Percentiles rank a stretch among this genome's conserved stretches.
These are phyloP conservation scores for Encephalitozoon hellem DNA, from an alignment of 371 early-diverging fungal species.

Conservation along the genomic window DNA sequence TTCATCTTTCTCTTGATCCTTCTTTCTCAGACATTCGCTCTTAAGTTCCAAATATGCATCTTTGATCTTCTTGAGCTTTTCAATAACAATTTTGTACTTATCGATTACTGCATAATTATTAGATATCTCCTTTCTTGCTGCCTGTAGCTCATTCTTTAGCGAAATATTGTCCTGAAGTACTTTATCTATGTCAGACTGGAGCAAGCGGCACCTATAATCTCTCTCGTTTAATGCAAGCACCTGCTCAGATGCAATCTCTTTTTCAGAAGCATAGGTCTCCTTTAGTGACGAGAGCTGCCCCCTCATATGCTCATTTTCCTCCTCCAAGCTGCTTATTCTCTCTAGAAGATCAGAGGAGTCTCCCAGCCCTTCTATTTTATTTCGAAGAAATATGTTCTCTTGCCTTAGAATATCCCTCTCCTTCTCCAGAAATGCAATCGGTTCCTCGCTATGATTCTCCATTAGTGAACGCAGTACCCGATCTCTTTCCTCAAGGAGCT, in stretches of 20 bases:
- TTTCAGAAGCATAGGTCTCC: background rate
- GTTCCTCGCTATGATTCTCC: background rate
- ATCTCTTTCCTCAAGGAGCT: background rate
- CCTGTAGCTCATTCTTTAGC: background rate
- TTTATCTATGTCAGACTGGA: background rate
- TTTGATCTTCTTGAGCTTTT: slow-evolving; percentile 26
- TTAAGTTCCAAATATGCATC: slow-evolving; percentile 22
- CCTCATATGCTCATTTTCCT: background rate
- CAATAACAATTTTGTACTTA: slow-evolving; percentile 10
- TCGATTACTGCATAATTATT: background rate
- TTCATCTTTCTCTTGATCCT: background rate
- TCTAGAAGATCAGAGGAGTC: slow-evolving; percentile 1
- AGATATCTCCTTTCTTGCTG: background rate
- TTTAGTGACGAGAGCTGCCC: background rate
- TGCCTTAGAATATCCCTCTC: slow-evolving; percentile 8
- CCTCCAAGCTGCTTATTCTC: background rate
- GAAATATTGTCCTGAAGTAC: background rate
- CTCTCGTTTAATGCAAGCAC: background rate
- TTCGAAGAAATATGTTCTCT: background rate
- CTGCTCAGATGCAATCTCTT: background rate
- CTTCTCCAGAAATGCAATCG: background rate
- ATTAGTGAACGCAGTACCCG: background rate
- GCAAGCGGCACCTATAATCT: background rate
- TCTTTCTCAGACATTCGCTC: background rate
- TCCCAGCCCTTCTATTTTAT: background rate